A percentile compares a stretch with the other conserved stretches of the same genome.
phyloP scores from a whole-genome alignment of 2,329 filamentous ascomycete species.

The Basipetospora sp. region DNA sequence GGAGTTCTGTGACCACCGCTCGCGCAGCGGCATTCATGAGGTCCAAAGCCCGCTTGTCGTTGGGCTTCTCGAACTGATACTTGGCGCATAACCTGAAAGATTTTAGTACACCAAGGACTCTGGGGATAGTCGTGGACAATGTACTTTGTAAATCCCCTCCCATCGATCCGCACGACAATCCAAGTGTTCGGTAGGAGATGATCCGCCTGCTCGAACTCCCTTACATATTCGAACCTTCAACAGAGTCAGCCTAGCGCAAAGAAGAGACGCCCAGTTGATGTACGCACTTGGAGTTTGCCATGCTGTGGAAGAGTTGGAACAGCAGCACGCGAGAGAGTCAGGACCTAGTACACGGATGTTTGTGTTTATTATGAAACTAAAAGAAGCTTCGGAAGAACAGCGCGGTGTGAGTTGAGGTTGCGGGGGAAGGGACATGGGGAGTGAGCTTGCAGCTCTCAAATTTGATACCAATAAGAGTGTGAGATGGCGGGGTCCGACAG shows the following conservation, averaged over 20 bases:
- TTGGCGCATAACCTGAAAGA: conserved; percentile 58
- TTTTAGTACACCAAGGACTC: background rate
- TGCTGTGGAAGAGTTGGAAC: no score
- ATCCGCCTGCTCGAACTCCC: conserved; percentile 72
- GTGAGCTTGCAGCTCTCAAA: no score
- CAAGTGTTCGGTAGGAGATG: conserved; percentile 76
- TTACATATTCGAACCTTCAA: conserved; percentile 88
- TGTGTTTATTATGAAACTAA: no score
- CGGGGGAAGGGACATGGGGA: no score
- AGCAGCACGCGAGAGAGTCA: no score
- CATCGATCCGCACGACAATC: conserved; percentile 89
- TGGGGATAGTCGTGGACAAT: conserved; percentile 6
- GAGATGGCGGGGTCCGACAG: no score
- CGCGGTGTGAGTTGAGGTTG: no score
- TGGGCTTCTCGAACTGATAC: conserved; percentile 81
- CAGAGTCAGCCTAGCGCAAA: background rate
- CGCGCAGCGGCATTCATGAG: conserved; percentile 92
- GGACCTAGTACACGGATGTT: no score
- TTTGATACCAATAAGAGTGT: no score
- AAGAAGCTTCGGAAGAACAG: no score
- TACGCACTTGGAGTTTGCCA: conserved; percentile 42
- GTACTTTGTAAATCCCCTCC: conserved; percentile 87
- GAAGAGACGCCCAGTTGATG: no score
- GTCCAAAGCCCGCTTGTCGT: conserved; percentile 71
- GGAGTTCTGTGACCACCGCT: conserved; percentile 66